Evolutionary conservation across 371 early-diverging fungal genomes (phyloP), one percentile per base, ranked within the genome.

Genomic region (Mucor piriformis): DNA sequence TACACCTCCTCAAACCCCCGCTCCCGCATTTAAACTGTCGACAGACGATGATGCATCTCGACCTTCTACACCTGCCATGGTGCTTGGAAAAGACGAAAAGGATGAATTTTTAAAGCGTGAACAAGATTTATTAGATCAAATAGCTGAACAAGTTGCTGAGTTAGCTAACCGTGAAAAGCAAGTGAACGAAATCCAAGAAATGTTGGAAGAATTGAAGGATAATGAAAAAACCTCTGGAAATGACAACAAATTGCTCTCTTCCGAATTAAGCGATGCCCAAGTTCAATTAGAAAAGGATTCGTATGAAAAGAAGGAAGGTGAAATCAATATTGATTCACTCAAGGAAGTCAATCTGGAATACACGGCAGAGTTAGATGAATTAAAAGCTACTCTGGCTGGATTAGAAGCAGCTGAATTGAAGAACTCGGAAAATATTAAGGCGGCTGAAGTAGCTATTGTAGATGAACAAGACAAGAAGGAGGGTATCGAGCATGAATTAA

Each of bases 101-200:
- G 96, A 97, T 40, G 97, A 94, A 60, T 95, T 95, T 63, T 63
- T 96, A 75, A 86, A 87, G 50, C 87, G 97, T 34, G 97, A 98
- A 68, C 95, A 95, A 72, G 97, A 97, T 65, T 81, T 97, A 49
- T 82, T 87, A 54, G 95, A 97, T 60, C 89, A 92, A 60, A 76
- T 97, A 15, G 83, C 92, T 6, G 95, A 96, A 63, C 95, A 93
- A 69, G 90, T 89, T 53, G 68, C 81, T 5, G 88, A 86, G 50
- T 56, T 92, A 21, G 72, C 79, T 38, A 59, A 71, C 13, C 75
- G 81, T 47, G 76, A 83, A 59, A 83, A 83, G 50, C 56, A 82
- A 34, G 63, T 86, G 15, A 81, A 80, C 15, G 66, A 79, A 12
- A 70, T 86, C 49, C 82, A 79, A 69, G 87, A 88, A 34, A 89